A percentile compares a stretch with the other conserved stretches of the same genome.
phyloP scores from a whole-genome alignment of 2,329 filamentous ascomycete genomes.

The Sporothrix brasiliensis region DNA sequence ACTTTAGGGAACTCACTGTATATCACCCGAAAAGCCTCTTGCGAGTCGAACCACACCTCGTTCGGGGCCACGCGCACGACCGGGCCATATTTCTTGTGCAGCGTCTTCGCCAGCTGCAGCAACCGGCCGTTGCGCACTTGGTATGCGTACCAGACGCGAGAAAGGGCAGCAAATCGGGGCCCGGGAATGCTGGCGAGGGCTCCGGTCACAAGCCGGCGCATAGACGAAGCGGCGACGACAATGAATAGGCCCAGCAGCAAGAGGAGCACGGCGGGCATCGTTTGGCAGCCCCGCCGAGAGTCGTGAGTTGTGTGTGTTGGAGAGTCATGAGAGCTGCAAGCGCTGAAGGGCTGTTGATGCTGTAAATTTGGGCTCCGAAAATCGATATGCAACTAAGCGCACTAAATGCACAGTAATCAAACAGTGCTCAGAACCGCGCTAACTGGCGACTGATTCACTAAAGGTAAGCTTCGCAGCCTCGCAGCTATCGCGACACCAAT shows the following conservation, averaged over 20 bases:
- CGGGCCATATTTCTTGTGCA: conserved; percentile 55
- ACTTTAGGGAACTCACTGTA: conserved; percentile 46
- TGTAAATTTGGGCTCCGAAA: neutral
- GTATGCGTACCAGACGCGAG: conserved; percentile 53
- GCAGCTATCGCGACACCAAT: conserved; percentile 20
- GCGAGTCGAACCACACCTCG: conserved; percentile 57
- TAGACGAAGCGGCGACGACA: neutral
- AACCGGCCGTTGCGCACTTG: conserved; percentile 51
- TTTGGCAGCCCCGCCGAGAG: neutral
- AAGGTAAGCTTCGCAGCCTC: conserved; percentile 9
- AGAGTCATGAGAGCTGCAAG: neutral
- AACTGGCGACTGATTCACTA: neutral
- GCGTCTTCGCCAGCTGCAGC: conserved; percentile 46
- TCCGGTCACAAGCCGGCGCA: conserved; percentile 50
- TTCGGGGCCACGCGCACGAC: conserved; percentile 58
- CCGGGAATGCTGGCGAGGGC: conserved; percentile 52
- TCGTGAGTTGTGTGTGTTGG: neutral
- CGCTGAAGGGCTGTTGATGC: neutral
- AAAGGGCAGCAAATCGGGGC: conserved; percentile 51
- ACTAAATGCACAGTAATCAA: neutral
- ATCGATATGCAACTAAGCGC: conserved; percentile 14
- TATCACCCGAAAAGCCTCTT: conserved; percentile 52
- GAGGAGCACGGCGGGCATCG: conserved; percentile 22
- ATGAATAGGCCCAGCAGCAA: conserved; percentile 2
- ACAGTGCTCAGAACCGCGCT: neutral